Percentiles rank a stretch among this genome's conserved stretches.
phyloP scores from a whole-genome alignment of 2,329 filamentous ascomycete genomes.

The Chaetomium olivaceum region DNA sequence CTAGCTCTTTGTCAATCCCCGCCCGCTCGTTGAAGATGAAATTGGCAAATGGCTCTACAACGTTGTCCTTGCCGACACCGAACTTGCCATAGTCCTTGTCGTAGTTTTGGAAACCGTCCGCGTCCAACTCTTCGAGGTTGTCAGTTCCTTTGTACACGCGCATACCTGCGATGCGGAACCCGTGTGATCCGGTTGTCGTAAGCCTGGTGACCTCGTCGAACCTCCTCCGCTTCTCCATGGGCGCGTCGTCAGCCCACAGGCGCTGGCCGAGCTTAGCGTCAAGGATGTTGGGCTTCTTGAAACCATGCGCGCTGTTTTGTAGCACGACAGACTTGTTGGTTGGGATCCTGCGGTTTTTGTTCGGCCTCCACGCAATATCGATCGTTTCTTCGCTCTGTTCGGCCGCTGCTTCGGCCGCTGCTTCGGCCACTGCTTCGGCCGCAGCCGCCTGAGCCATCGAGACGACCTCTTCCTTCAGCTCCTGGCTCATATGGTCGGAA shows the following conservation, averaged over 20 bases:
- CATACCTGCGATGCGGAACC: conserved; percentile 68
- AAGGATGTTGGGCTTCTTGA: conserved; percentile 81
- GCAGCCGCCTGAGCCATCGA: conserved; percentile 28
- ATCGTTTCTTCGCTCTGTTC: conserved; percentile 23
- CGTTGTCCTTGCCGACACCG: conserved; percentile 54
- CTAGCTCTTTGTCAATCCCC: conserved; percentile 60
- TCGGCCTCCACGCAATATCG: conserved; percentile 49
- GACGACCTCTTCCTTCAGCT: conserved; percentile 43
- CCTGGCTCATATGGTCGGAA: conserved; percentile 46
- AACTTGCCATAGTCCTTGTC: conserved; percentile 63
- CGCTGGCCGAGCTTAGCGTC: conserved; percentile 88
- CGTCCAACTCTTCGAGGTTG: conserved; percentile 51
- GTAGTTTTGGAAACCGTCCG: conserved; percentile 60
- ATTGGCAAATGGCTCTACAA: conserved; percentile 54
- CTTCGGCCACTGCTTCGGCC: conserved; percentile 21
- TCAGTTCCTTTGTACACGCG: conserved; percentile 60
- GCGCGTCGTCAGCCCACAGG: conserved; percentile 78
- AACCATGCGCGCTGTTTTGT: conserved; percentile 80
- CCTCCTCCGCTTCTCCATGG: conserved; percentile 57
- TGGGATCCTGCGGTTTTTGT: conserved; percentile 61
- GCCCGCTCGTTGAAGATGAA: conserved; percentile 61
- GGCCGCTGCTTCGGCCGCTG: neutral
- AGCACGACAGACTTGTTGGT: conserved; percentile 82
- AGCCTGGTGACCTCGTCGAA: conserved; percentile 60
- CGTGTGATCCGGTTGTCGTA: conserved; percentile 61